A percentile compares a stretch with the other conserved stretches of the same genome.
Conservation (phyloP, 106 monocot genomes). For the Narthecium ossifragum region DNA sequence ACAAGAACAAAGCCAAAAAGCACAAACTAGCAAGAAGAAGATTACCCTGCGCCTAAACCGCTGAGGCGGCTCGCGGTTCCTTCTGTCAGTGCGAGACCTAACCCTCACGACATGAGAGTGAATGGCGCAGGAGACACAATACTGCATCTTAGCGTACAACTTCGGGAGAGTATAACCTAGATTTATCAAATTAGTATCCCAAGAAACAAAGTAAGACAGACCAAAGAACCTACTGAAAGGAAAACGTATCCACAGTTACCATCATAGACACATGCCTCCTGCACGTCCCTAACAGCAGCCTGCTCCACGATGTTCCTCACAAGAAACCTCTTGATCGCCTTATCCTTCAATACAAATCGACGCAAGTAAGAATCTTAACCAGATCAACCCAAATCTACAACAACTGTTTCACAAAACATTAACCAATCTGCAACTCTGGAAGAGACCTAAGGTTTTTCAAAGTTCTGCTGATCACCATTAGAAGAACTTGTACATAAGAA, state of each 20-base stretch:
- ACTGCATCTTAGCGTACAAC: slow-evolving; percentile 33
- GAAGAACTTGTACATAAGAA: too few relatives aligned
- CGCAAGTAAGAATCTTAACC: not conserved
- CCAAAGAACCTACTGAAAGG: too few relatives aligned
- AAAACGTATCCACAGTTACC: too few relatives aligned
- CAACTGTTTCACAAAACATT: too few relatives aligned
- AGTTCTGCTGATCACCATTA: too few relatives aligned
- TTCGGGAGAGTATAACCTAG: slow-evolving; percentile 30
- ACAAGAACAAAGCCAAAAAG: not conserved
- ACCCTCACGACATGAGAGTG: slow-evolving; percentile 38
- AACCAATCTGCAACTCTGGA: too few relatives aligned
- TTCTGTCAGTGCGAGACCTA: slow-evolving; percentile 23
- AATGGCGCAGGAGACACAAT: slow-evolving; percentile 28
- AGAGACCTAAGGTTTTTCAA: too few relatives aligned
- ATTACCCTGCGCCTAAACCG: slow-evolving; percentile 30
- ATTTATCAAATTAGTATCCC: not conserved
- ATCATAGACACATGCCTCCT: slow-evolving; percentile 29
- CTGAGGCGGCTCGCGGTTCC: slow-evolving; percentile 38
- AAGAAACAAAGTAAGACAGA: too few relatives aligned
- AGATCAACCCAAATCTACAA: too few relatives aligned
- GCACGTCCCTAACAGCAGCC: slow-evolving; percentile 26
- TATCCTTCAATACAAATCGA: slow-evolving; percentile 15
- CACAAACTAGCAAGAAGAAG: not conserved
- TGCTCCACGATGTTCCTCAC: slow-evolving; percentile 42
- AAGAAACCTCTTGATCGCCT: slow-evolving; percentile 37